Conservation (phyloP, 2,329 filamentous ascomycete species). For the Pleurostoma richardsiae region DNA sequence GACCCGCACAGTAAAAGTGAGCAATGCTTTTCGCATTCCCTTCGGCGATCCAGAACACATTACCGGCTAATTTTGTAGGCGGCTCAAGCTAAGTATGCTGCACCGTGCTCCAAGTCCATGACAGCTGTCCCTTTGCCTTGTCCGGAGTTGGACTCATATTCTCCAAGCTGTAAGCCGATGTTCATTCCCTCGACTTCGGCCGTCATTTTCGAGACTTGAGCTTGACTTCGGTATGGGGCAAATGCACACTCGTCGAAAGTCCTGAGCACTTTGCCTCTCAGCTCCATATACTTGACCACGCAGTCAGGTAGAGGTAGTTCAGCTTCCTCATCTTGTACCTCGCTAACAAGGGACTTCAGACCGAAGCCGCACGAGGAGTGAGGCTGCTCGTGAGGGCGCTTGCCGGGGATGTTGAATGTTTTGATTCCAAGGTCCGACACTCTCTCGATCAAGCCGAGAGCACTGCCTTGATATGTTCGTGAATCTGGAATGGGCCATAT, state of each 20-base stretch:
- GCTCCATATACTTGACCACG: slow-evolving; percentile 6
- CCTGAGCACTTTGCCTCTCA: slow-evolving; percentile 1
- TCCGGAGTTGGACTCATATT: too few species aligned
- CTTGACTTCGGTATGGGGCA: neutral
- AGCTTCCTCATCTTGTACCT: neutral
- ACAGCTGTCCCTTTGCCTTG: too few species aligned
- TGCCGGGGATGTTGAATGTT: slow-evolving; percentile 3
- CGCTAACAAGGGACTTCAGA: slow-evolving; percentile 3
- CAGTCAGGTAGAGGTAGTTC: slow-evolving; percentile 3
- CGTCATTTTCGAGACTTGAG: too few species aligned
- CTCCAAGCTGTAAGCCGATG: too few species aligned
- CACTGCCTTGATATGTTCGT: slow-evolving; percentile 1
- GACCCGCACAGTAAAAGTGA: too few species aligned
- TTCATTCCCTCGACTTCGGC: too few species aligned
- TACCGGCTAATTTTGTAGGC: too few species aligned
- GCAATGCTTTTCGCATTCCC: too few species aligned
- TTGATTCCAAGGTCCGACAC: slow-evolving; percentile 5
- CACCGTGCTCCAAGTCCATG: too few species aligned
- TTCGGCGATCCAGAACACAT: too few species aligned
- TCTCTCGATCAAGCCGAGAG: slow-evolving; percentile 2
- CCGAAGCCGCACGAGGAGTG: slow-evolving; percentile 6
- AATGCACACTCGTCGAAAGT: neutral
- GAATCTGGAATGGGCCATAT: slow-evolving; percentile 6
- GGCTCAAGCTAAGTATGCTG: too few species aligned
- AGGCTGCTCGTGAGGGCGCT: slow-evolving; percentile 6